Conservation (phyloP, 2,329 filamentous ascomycete genomes). For the Colletotrichum nymphaeae region DNA sequence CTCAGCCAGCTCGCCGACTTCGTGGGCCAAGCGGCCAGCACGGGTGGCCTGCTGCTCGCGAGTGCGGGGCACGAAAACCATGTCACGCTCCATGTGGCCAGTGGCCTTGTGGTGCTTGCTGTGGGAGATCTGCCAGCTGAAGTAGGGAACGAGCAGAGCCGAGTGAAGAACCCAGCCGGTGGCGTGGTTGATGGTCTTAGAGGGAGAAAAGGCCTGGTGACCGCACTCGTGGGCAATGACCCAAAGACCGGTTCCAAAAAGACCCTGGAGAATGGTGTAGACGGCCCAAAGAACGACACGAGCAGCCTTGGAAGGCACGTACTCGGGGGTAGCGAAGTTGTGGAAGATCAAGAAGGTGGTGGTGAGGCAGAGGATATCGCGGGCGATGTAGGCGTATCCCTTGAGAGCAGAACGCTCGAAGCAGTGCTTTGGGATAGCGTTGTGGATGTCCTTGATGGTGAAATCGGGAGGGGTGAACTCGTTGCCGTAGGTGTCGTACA, state of each 20-base stretch:
- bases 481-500: slow-evolving; percentile 94
- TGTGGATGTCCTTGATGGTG: slow-evolving; percentile 96
- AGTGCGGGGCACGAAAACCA: slow-evolving; percentile 98
- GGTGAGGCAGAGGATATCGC: slow-evolving; percentile 79
- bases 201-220: slow-evolving; percentile 96
- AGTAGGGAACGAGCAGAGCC: slow-evolving; percentile 91
- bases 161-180: slow-evolving; percentile 95
- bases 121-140: slow-evolving; percentile 99
- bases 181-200: slow-evolving; percentile 88
- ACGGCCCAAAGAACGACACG: slow-evolving; percentile 73
- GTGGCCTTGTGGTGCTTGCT: slow-evolving; percentile 99
- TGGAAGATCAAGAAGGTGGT: slow-evolving; percentile 89
- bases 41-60: slow-evolving; percentile 83
- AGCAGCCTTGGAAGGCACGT: slow-evolving; percentile 75
- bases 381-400: slow-evolving; percentile 84
- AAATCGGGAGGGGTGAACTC: slow-evolving; percentile 93
- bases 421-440: slow-evolving; percentile 98
- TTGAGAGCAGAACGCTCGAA: slow-evolving; percentile 84
- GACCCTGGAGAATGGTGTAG: slow-evolving; percentile 86
- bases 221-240: slow-evolving; percentile 98
- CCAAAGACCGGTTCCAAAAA: slow-evolving; percentile 95
- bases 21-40: slow-evolving; percentile 79
- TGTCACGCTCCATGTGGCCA: slow-evolving; percentile 95
- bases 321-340: slow-evolving; percentile 88
- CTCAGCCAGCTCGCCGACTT: slow-evolving; percentile 90